These are phyloP conservation scores for Prunus padus DNA, from an alignment of 306 rosid species.

Conservation along the genomic window DNA sequence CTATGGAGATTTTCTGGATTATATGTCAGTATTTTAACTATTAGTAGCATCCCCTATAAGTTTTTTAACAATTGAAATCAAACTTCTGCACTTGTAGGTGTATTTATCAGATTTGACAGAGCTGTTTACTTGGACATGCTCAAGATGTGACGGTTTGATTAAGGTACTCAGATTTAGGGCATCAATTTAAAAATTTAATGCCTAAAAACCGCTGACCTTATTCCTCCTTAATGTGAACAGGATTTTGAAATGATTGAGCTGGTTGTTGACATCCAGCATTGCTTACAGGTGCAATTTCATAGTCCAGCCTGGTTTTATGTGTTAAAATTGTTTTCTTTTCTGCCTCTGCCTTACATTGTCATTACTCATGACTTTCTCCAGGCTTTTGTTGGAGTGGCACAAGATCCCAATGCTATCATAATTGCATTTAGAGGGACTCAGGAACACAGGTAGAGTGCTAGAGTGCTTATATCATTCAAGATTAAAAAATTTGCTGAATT, in stretches of 20 bases:
- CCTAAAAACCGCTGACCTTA: slow-evolving; percentile 20
- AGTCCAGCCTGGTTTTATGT: slow-evolving; percentile 8
- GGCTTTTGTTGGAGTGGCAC: slow-evolving; percentile 89
- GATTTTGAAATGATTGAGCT: slow-evolving; percentile 92
- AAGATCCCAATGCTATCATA: slow-evolving; percentile 69
- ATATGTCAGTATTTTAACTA: background rate
- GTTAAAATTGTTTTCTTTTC: background rate
- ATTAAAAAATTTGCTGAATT: background rate
- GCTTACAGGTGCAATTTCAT: slow-evolving; percentile 75
- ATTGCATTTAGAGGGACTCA: slow-evolving; percentile 98
- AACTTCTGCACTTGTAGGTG: slow-evolving; percentile 57
- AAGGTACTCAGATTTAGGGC: slow-evolving; percentile 55
- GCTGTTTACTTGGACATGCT: slow-evolving; percentile 90
- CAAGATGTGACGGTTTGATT: slow-evolving; percentile 67
- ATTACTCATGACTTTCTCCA: slow-evolving; percentile 27
- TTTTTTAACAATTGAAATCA: slow-evolving; percentile 17
- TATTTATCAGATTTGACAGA: slow-evolving; percentile 84
- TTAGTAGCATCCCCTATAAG: background rate
- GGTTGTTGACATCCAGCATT: slow-evolving; percentile 87
- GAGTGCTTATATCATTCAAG: background rate
- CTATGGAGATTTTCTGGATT: background rate
- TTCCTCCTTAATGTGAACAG: slow-evolving; percentile 50
- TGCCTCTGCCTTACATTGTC: slow-evolving; percentile 22
- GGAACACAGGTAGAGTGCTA: slow-evolving; percentile 65
- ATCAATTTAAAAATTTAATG: background rate